Evolutionary conservation across 495 filamentous ascomycete genomes (phyloP).

Genomic region (Trypethelium eluteriae): DNA sequence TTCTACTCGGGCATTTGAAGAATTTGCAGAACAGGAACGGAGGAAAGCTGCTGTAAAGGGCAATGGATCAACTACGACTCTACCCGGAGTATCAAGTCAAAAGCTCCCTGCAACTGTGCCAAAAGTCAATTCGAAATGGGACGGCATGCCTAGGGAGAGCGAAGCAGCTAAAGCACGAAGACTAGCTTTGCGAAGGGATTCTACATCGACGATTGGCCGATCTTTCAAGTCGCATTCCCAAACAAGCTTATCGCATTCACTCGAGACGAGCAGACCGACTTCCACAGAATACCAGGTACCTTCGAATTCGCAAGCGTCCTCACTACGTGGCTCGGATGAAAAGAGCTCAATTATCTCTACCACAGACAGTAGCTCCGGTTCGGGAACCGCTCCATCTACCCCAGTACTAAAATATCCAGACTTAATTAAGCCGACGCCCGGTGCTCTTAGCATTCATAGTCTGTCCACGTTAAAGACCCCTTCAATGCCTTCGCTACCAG

Average conservation of each 20-base stretch:
- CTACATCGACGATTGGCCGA: not conserved
- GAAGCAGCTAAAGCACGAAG: slow-evolving; percentile 23
- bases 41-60: slow-evolving; percentile 30
- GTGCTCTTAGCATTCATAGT: not conserved
- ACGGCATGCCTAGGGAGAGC: slow-evolving; percentile 38
- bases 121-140: slow-evolving; percentile 46
- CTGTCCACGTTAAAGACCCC: not conserved
- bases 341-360: not conserved
- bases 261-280: not conserved
- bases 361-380: not conserved
- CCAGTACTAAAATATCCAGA: not conserved
- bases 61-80: not conserved
- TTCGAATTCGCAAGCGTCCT: not conserved
- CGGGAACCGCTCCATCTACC: not conserved
- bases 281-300: not conserved
- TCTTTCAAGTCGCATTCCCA: not conserved
- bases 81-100: slow-evolving; percentile 33
- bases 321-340: not conserved
- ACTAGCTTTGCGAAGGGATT: not conserved
- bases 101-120: slow-evolving; percentile 41
- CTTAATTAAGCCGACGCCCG: not conserved
- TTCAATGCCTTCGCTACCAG: not conserved
- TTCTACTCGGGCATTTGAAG: slow-evolving; percentile 30
- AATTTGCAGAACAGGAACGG: slow-evolving; percentile 33
- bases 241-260: not conserved